Evolutionary conservation across 177 flowering plant species (phyloP), one percentile per base, ranked within the genome.

Genomic region (Vitis hybrid): DNA sequence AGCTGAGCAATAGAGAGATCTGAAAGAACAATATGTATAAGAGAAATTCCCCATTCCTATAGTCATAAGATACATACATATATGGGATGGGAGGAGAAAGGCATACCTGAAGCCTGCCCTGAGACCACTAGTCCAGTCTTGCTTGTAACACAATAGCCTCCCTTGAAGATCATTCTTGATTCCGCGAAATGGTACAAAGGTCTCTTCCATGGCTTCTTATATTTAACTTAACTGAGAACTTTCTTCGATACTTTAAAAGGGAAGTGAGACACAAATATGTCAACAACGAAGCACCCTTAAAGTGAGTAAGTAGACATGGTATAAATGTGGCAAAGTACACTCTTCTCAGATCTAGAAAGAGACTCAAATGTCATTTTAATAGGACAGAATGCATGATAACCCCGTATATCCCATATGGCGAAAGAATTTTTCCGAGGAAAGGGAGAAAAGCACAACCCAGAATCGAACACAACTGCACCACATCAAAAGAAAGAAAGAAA

Each of bases 101-200:
- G 18, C 12, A 62, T 75, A 82, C 84, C 84, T 79, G 71, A 82
- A 74, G 49, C 84, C 84, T 8, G 84, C 78, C 19, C 58, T 68
- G 56, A 82, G 50, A 14, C 82, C 84, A 61, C 82, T 64, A 34
- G 77, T 75, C 83, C 83, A 81, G 63, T 81, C 83, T 68, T 81
- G 83, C 73, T 76, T 81, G 75, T 82, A 82, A 66, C 84, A 82
- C 79, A 54, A 68, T 71, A 82, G 64, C 22, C 84, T 82, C 59
- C 80, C 78, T 16, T 57, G 63, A 63, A 82, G 58, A 65, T 82
- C 84, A 63, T 79, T 77, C 65, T 72, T 82, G 64, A 82, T 82
- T 50, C 84, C 84, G 5, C 71, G 72, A 59, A 82, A 79, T 57
- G 84, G 84, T 2, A 76, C 78, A 73, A 82, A 82, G 19, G 77